Evolutionary conservation across 306 rosid species (phyloP).

Genomic region (Senna siamea): DNA sequence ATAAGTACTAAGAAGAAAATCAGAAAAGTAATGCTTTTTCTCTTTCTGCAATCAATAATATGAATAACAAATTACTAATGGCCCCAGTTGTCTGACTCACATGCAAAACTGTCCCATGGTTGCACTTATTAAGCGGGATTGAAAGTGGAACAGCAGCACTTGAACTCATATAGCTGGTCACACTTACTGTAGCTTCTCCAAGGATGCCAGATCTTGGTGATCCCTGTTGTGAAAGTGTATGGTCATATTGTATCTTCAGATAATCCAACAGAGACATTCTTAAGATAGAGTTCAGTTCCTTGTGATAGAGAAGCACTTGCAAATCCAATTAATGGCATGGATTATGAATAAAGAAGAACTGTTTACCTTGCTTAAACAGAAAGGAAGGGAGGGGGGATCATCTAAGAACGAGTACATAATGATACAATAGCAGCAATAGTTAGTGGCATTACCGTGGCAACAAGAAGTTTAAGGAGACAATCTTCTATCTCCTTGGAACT

Average conservation of each 20-base stretch:
- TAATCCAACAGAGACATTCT: conserved; percentile 33
- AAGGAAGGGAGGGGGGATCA: background rate
- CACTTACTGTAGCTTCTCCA: conserved; percentile 59
- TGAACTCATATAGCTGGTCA: conserved; percentile 52
- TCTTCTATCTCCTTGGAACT: conserved; percentile 47
- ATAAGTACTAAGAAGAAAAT: conserved; percentile 17
- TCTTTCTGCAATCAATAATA: conserved; percentile 13
- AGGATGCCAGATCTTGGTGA: conserved; percentile 60
- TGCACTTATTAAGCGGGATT: conserved; percentile 56
- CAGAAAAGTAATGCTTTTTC: conserved; percentile 1
- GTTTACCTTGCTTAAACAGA: background rate
- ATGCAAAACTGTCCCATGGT: conserved; percentile 57
- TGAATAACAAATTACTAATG: conserved; percentile 20
- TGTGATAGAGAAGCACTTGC: conserved; percentile 23
- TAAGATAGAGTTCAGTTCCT: conserved; percentile 24
- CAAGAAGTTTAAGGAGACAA: conserved; percentile 54
- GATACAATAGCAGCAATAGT: conserved; percentile 22
- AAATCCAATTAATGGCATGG: background rate
- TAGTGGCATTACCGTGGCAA: conserved; percentile 51
- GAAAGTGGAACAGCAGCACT: conserved; percentile 54
- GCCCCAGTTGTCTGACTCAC: conserved; percentile 48
- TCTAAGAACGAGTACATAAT: conserved; percentile 23
- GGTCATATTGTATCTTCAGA: conserved; percentile 4
- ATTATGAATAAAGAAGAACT: background rate
- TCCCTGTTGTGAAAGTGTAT: conserved; percentile 46